Evolutionary conservation across 2,329 filamentous ascomycete species (phyloP).

Genomic region (Ophiostoma angusticollis): DNA sequence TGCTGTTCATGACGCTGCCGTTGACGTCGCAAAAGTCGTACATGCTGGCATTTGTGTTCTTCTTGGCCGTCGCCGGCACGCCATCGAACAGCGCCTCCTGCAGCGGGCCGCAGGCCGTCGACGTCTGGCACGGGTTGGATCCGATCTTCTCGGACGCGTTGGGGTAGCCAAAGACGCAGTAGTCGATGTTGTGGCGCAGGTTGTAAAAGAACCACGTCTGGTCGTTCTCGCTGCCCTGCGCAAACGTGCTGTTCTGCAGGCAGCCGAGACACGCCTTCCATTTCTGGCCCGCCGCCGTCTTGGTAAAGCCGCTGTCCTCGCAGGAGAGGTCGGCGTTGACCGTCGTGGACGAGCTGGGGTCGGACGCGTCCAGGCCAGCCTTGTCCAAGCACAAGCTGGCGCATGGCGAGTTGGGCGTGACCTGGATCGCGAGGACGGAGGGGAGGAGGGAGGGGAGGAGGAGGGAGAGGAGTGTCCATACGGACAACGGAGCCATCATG

Average conservation of each 20-base stretch:
- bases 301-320: slow-evolving; percentile 29
- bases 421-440: slow-evolving; percentile 30
- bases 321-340: slow-evolving; percentile 34
- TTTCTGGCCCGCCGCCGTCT: slow-evolving; percentile 27
- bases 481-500: too few species aligned
- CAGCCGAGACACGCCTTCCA: slow-evolving; percentile 39
- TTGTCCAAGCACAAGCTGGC: slow-evolving; percentile 35
- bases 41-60: too few species aligned
- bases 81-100: slow-evolving; percentile 27
- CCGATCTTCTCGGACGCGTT: slow-evolving; percentile 30
- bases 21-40: slow-evolving; percentile 36
- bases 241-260: slow-evolving; percentile 37
- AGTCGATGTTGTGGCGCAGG: slow-evolving; percentile 37
- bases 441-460: slow-evolving; percentile 16
- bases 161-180: slow-evolving; percentile 39
- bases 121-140: slow-evolving; percentile 37
- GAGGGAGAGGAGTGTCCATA: slow-evolving; percentile 15
- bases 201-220: slow-evolving; percentile 46
- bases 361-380: slow-evolving; percentile 27
- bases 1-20: slow-evolving; percentile 23
- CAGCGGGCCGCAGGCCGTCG: slow-evolving; percentile 36
- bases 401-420: slow-evolving; percentile 42
- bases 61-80: slow-evolving; percentile 22
- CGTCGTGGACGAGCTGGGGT: slow-evolving; percentile 34
- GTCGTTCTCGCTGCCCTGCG: slow-evolving; percentile 35